Evolutionary conservation across 805 yeast species (phyloP).

Genomic region (Lachancea dasiensis): DNA sequence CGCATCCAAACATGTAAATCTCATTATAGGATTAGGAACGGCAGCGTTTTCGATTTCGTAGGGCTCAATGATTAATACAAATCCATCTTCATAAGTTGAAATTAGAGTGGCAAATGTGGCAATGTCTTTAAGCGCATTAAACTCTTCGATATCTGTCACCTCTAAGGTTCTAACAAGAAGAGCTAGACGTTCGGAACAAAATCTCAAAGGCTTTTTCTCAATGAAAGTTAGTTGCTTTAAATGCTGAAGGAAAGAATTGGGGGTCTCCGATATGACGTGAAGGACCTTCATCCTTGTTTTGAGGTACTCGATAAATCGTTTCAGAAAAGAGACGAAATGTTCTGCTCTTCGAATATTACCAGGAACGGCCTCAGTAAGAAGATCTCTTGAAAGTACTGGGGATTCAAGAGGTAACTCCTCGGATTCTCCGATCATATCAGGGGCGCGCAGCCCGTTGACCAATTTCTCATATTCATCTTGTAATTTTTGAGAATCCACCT

Average conservation of each 20-base stretch:
- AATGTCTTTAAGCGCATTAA: slow-evolving; percentile 86
- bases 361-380: slow-evolving; percentile 89
- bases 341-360: slow-evolving; percentile 97
- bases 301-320: slow-evolving; percentile 87
- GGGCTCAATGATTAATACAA: slow-evolving; percentile 87
- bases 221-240: slow-evolving; percentile 88
- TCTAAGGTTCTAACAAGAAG: slow-evolving; percentile 85
- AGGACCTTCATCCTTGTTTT: slow-evolving; percentile 96
- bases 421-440: slow-evolving; percentile 57
- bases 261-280: slow-evolving; percentile 97
- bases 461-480: slow-evolving; percentile 88
- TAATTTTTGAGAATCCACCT: slow-evolving; percentile 72
- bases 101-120: slow-evolving; percentile 96
- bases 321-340: slow-evolving; percentile 89
- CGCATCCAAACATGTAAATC: slow-evolving; percentile 94
- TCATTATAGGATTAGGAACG: slow-evolving; percentile 92
- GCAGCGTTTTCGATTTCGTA: slow-evolving; percentile 92
- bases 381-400: slow-evolving; percentile 80
- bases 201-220: slow-evolving; percentile 83
- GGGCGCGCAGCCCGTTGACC: slow-evolving; percentile 81
- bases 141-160: slow-evolving; percentile 82
- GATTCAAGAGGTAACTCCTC: slow-evolving; percentile 64
- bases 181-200: slow-evolving; percentile 88
- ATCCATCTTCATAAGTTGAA: slow-evolving; percentile 91
- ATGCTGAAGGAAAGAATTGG: slow-evolving; percentile 86